A percentile compares a stretch with the other conserved stretches of the same genome.
Evolutionary conservation across 139 green algal genomes (phyloP).

Genomic region (Closterium sp.): DNA sequence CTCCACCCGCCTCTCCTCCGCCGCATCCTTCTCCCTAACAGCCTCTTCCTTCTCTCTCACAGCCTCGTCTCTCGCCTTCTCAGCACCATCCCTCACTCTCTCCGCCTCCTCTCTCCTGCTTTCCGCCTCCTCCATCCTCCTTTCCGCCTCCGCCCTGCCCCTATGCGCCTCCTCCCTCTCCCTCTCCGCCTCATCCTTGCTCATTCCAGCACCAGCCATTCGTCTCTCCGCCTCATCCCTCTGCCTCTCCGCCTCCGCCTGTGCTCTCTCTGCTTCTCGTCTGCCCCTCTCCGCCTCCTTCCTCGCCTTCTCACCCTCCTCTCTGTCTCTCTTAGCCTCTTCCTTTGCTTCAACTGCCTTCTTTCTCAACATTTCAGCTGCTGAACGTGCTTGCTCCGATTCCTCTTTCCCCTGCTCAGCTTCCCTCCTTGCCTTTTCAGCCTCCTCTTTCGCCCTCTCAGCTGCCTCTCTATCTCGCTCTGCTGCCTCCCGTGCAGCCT

Average conservation of each 20-base stretch:
- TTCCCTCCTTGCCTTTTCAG: not conserved
- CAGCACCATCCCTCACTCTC: not conserved
- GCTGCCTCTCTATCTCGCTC: not conserved
- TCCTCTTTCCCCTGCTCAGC: not conserved
- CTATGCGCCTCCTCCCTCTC: not conserved
- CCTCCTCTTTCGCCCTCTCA: not conserved
- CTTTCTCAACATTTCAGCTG: not conserved
- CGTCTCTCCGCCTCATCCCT: not conserved
- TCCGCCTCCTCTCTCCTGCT: not conserved
- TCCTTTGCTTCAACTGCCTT: not conserved
- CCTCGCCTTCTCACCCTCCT: not conserved
- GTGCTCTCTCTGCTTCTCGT: not conserved
- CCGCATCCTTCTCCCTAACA: no score
- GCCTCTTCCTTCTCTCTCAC: no score
- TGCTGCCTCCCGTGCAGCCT: not conserved
- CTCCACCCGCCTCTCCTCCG: not conserved
- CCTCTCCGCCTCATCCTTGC: not conserved
- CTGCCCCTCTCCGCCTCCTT: not conserved
- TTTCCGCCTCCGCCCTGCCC: not conserved
- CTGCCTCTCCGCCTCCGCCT: not conserved
- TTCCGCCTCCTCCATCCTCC: not conserved
- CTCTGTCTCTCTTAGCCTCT: not conserved
- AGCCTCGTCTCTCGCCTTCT: not conserved
- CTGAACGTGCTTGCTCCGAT: not conserved
- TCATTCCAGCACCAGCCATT: not conserved